phyloP scores from a whole-genome alignment of 129 eudicot genomes.

The Chrysanthemum lavandulifolium region DNA sequence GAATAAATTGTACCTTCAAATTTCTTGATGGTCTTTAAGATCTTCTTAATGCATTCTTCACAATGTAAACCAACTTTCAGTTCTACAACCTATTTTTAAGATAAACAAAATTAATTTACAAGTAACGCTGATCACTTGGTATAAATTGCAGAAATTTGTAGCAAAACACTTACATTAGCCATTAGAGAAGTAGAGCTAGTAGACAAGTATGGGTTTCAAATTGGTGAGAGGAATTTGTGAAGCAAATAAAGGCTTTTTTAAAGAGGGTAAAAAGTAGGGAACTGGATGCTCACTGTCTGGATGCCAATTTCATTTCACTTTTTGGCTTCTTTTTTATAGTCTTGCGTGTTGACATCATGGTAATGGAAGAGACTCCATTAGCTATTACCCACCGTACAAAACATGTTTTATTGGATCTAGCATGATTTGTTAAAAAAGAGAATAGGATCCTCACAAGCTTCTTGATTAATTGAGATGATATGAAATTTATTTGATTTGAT shows the following conservation, averaged over 20 bases:
- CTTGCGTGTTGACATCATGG: no score
- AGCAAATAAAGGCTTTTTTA: constrained; percentile 22
- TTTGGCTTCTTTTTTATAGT: background rate
- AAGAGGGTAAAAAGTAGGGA: constrained; percentile 29
- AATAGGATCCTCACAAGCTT: no score
- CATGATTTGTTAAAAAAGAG: no score
- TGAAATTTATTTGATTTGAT: no score
- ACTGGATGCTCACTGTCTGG: constrained; percentile 31
- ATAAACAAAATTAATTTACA: background rate
- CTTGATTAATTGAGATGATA: no score
- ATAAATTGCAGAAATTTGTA: constrained; percentile 14
- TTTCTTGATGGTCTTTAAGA: constrained; percentile 89
- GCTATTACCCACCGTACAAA: no score
- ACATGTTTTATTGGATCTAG: no score
- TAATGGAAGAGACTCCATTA: no score
- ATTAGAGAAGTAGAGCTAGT: constrained; percentile 20
- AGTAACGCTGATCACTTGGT: constrained; percentile 1
- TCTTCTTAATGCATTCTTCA: constrained; percentile 93
- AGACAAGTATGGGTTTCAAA: constrained; percentile 15
- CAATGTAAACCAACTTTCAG: constrained; percentile 90
- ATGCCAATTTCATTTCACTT: constrained; percentile 33
- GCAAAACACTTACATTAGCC: constrained; percentile 33
- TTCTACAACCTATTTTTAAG: constrained; percentile 63
- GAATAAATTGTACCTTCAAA: constrained; percentile 60
- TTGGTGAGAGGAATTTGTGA: constrained; percentile 28